A percentile compares a stretch with the other conserved stretches of the same genome.
phyloP scores from a whole-genome alignment of 75 land plant species.

The Selaginella moellendorffii region DNA sequence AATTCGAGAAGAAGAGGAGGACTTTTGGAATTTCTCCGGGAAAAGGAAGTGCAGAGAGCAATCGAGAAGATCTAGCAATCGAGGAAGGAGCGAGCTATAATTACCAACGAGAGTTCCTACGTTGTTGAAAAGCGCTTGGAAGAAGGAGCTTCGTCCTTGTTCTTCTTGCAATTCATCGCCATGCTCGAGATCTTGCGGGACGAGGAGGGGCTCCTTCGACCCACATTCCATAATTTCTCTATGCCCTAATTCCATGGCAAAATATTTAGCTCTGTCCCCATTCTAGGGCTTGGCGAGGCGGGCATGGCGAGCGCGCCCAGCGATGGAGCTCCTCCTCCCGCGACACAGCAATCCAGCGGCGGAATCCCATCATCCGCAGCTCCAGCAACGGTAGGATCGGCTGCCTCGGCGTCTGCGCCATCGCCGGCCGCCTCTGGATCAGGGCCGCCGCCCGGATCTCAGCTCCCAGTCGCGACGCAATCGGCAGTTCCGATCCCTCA shows the following conservation, averaged over 20 bases:
- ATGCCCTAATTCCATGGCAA: too few relatives aligned
- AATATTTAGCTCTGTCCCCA: too few relatives aligned
- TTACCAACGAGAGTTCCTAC: neutral
- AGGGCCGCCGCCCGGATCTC: neutral
- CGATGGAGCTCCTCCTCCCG: too few relatives aligned
- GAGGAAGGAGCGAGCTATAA: too few relatives aligned
- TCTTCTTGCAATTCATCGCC: neutral
- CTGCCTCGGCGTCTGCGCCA: constrained; percentile 12
- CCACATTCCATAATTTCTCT: neutral
- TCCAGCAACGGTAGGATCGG: constrained; percentile 29
- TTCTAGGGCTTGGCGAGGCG: too few relatives aligned
- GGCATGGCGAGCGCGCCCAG: too few relatives aligned
- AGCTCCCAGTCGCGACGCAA: neutral
- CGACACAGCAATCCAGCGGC: too few relatives aligned
- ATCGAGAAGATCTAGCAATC: too few relatives aligned
- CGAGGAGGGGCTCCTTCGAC: neutral
- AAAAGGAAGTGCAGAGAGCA: too few relatives aligned
- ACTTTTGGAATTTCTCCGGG: neutral
- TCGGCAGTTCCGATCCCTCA: neutral
- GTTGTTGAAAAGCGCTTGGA: neutral
- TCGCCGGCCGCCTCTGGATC: neutral
- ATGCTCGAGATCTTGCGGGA: too few relatives aligned
- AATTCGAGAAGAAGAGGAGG: neutral
- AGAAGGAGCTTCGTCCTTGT: neutral
- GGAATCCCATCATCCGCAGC: constrained; percentile 10